Evolutionary conservation across 2,329 filamentous ascomycete genomes (phyloP).

Genomic region (Dichotomopilus funicola): DNA sequence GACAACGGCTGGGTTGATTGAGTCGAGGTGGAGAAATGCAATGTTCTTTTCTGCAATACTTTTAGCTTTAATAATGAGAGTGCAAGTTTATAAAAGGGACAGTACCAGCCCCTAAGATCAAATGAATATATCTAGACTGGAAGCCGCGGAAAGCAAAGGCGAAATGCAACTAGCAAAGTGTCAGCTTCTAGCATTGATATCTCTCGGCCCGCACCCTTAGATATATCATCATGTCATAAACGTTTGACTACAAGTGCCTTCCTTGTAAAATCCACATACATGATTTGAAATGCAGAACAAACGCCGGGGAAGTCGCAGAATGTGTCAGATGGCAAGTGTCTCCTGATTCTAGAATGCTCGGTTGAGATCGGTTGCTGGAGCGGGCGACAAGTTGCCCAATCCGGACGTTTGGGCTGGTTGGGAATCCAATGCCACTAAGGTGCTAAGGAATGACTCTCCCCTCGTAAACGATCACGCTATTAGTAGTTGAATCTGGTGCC

Average conservation of each 20-base stretch:
- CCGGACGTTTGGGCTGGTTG: conserved; percentile 7
- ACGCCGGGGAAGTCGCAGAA: conserved; percentile 1
- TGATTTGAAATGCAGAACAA: background rate
- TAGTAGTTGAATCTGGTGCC: too few relatives aligned
- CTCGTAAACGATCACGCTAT: too few relatives aligned
- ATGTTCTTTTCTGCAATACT: too few relatives aligned
- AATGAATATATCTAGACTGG: background rate
- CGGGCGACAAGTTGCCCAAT: conserved; percentile 6
- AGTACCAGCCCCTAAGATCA: too few relatives aligned
- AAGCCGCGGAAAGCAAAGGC: background rate
- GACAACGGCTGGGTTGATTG: background rate
- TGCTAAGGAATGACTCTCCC: background rate
- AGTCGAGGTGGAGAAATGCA: background rate
- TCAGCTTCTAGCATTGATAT: background rate
- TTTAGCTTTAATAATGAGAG: too few relatives aligned
- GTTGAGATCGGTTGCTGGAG: background rate
- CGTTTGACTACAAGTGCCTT: too few relatives aligned
- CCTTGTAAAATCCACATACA: too few relatives aligned
- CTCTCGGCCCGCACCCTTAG: background rate
- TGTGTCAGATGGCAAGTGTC: background rate
- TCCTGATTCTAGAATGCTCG: background rate
- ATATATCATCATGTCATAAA: too few relatives aligned
- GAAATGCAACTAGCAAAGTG: background rate
- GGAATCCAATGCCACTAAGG: conserved; percentile 2
- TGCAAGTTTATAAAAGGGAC: too few relatives aligned